Percentiles rank a stretch among this genome's conserved stretches.
phyloP scores from a whole-genome alignment of 2,329 filamentous ascomycete species.

The Decorospora gaudefroyi region DNA sequence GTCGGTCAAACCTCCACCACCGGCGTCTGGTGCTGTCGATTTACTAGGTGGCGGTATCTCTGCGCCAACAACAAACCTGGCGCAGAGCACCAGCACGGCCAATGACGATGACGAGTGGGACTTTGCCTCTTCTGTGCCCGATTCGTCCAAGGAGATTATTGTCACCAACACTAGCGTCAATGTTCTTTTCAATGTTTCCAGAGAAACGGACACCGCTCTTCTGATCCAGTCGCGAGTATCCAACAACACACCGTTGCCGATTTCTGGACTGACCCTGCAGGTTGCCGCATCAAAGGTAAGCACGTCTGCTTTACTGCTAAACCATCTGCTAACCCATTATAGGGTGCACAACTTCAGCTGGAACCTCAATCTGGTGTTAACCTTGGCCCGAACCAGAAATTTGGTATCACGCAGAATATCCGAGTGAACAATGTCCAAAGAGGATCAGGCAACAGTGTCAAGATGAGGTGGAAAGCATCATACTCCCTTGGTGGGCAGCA shows the following conservation, averaged over 20 bases:
- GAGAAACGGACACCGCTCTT: slow-evolving; percentile 63
- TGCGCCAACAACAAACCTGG: slow-evolving; percentile 32
- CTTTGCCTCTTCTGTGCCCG: slow-evolving; percentile 84
- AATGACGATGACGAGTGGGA: slow-evolving; percentile 97
- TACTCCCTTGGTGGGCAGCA: slow-evolving; percentile 71
- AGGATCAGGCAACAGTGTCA: slow-evolving; percentile 76
- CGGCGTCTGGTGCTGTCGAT: slow-evolving; percentile 40
- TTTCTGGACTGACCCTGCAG: slow-evolving; percentile 85
- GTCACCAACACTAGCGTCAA: slow-evolving; percentile 72
- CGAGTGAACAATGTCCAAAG: slow-evolving; percentile 73
- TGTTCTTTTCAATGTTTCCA: slow-evolving; percentile 72
- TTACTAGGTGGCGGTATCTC: slow-evolving; percentile 44
- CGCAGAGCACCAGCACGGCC: slow-evolving; percentile 51
- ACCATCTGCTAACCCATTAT: slow-evolving; percentile 16
- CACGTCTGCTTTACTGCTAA: background rate
- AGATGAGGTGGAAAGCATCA: slow-evolving; percentile 85
- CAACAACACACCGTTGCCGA: slow-evolving; percentile 71
- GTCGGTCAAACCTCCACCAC: slow-evolving; percentile 45
- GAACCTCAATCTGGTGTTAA: slow-evolving; percentile 82
- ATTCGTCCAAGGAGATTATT: slow-evolving; percentile 66
- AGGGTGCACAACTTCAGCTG: slow-evolving; percentile 81
- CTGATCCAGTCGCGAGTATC: slow-evolving; percentile 79
- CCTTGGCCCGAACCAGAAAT: slow-evolving; percentile 71
- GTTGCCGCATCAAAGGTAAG: slow-evolving; percentile 88
- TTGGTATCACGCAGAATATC: slow-evolving; percentile 82